These are phyloP conservation scores for Gaeumannomyces tritici DNA, from an alignment of 2,329 filamentous ascomycete species.

Conservation along the genomic window DNA sequence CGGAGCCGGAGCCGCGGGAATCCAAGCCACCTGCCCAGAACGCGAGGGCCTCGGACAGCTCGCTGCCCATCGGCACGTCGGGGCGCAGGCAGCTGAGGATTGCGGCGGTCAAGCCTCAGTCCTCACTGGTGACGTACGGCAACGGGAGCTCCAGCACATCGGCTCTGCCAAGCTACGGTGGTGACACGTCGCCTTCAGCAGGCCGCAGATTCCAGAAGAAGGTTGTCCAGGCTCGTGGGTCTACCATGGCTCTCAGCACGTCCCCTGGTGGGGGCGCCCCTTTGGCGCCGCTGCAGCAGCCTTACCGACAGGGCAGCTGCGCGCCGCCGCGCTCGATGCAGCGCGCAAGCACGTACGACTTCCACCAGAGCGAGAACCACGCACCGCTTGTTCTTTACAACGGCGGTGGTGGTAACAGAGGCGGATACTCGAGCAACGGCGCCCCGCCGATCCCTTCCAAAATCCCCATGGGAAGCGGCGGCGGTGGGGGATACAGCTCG, in stretches of 20 bases:
- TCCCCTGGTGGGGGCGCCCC: slow-evolving; percentile 29
- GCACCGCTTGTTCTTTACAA: slow-evolving; percentile 23
- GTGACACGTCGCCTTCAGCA: slow-evolving; percentile 14
- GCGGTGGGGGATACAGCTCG: slow-evolving; percentile 18
- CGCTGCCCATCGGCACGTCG: slow-evolving; percentile 6
- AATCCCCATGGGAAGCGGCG: slow-evolving; percentile 46
- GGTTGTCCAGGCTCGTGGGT: slow-evolving; percentile 9
- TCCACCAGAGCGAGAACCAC: slow-evolving; percentile 21
- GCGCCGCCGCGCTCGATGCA: slow-evolving; percentile 30
- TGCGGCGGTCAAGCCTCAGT: slow-evolving; percentile 34
- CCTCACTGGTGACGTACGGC: slow-evolving; percentile 18
- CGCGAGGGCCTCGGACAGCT: neutral
- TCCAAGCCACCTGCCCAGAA: slow-evolving; percentile 20
- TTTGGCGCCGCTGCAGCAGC: slow-evolving; percentile 41
- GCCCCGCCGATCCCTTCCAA: slow-evolving; percentile 62
- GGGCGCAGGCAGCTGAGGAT: slow-evolving; percentile 43
- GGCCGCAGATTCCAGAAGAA: slow-evolving; percentile 59
- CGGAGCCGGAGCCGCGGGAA: slow-evolving; percentile 61
- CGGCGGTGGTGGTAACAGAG: slow-evolving; percentile 17
- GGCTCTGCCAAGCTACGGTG: neutral
- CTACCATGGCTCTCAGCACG: neutral
- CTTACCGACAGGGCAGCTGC: slow-evolving; percentile 40
- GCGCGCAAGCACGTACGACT: slow-evolving; percentile 40
- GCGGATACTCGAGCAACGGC: slow-evolving; percentile 14
- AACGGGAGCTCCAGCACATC: neutral